phyloP scores from a whole-genome alignment of 2,329 filamentous ascomycete species.

The Aschersonia sp. region DNA sequence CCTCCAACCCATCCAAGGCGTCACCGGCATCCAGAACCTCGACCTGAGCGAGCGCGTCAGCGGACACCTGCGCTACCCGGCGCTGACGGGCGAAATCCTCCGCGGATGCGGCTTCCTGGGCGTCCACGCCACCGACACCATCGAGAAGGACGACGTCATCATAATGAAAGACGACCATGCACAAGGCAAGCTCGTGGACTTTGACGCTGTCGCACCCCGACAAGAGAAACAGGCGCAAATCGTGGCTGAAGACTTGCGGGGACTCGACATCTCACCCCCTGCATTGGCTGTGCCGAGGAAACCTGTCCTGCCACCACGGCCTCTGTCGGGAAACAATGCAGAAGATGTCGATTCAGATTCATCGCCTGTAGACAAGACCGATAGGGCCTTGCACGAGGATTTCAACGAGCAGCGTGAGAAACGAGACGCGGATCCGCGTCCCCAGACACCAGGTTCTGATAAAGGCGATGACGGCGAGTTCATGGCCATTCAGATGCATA shows the following conservation, averaged over 20 bases:
- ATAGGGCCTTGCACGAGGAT: slow-evolving; percentile 1
- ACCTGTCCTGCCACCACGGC: background rate
- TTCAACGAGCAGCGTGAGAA: background rate
- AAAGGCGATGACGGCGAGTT: slow-evolving; percentile 1
- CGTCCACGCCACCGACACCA: slow-evolving; percentile 27
- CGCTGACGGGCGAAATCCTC: slow-evolving; percentile 35
- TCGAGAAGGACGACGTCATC: slow-evolving; percentile 37
- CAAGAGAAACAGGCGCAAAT: background rate
- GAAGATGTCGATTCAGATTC: background rate
- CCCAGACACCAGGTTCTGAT: slow-evolving; percentile 1
- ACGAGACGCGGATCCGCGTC: background rate
- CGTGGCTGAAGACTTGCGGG: background rate
- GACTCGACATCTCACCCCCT: background rate
- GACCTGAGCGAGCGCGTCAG: slow-evolving; percentile 37
- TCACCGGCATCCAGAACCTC: slow-evolving; percentile 49
- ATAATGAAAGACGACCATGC: slow-evolving; percentile 24
- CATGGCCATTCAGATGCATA: slow-evolving; percentile 2
- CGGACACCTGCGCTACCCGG: slow-evolving; percentile 38
- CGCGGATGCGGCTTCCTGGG: slow-evolving; percentile 35
- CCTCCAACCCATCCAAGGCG: slow-evolving; percentile 54
- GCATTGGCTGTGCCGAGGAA: background rate
- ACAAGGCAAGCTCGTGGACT: slow-evolving; percentile 15
- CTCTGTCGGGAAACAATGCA: too few relatives aligned
- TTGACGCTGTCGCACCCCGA: slow-evolving; percentile 8
- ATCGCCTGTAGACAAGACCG: background rate